Conservation (phyloP, 345 rosid species). For the Bruguiera parviflora region DNA sequence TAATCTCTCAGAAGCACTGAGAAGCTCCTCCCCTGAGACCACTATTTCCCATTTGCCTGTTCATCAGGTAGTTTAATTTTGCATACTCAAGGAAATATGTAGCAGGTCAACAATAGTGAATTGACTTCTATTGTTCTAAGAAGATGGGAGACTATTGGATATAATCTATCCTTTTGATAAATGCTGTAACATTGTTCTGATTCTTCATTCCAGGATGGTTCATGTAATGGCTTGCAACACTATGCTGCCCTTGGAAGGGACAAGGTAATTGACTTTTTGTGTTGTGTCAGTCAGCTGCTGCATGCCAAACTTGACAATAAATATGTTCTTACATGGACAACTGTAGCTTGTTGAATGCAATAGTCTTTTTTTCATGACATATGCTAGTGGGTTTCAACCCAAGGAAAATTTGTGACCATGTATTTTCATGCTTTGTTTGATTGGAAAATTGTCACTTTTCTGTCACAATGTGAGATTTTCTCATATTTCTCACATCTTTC, state of each 20-base stretch:
- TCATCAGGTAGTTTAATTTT: constrained; percentile 65
- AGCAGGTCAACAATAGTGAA: not conserved
- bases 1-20: constrained; percentile 82
- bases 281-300: constrained; percentile 4
- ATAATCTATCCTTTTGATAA: not conserved
- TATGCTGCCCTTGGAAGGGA: constrained; percentile 99
- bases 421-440: not conserved
- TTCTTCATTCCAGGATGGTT: constrained; percentile 72
- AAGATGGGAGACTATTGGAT: constrained; percentile 5
- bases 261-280: constrained; percentile 52
- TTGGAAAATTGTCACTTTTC: not conserved
- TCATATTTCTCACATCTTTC: not conserved
- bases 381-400: not conserved
- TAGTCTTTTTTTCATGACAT: not conserved
- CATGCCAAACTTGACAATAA: not conserved
- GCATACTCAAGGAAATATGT: not conserved
- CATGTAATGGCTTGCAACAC: constrained; percentile 99
- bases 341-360: not conserved
- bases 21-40: constrained; percentile 75
- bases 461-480: not conserved
- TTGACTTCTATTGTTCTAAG: not conserved
- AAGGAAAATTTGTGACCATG: not conserved
- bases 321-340: not conserved
- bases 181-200: constrained; percentile 3
- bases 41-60: constrained; percentile 75